Evolutionary conservation across 768 basidiomycete species (phyloP).

Genomic region (Paxillus involutus): DNA sequence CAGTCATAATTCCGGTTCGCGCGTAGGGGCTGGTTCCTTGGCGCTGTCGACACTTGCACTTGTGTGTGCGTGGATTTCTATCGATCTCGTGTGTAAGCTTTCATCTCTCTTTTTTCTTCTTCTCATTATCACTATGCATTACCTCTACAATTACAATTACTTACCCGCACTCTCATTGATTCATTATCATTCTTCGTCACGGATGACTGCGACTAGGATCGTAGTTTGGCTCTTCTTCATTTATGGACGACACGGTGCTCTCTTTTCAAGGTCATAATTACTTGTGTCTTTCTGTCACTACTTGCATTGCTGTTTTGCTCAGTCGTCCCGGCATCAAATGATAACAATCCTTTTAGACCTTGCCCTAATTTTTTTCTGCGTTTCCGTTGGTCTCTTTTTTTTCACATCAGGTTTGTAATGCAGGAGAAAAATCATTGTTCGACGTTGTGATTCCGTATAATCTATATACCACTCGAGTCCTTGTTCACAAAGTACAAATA

Average conservation of each 20-base stretch:
- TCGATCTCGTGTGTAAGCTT: conserved; percentile 22
- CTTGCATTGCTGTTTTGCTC: conserved; percentile 33
- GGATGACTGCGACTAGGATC: conserved; percentile 26
- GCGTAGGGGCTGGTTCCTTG: conserved; percentile 26
- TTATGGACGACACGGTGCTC: conserved; percentile 26
- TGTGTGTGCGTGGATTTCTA: conserved; percentile 14
- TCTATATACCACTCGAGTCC: neutral
- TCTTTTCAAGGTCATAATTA: conserved; percentile 28
- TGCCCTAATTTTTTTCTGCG: conserved; percentile 17
- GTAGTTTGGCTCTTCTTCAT: conserved; percentile 11
- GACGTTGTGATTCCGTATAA: neutral
- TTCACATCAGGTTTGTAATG: too few relatives aligned
- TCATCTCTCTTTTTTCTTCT: conserved; percentile 16
- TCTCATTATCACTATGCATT: conserved; percentile 33
- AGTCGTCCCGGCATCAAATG: conserved; percentile 21
- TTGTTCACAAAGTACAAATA: neutral
- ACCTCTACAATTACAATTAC: conserved; percentile 17
- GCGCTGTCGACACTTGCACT: conserved; percentile 9
- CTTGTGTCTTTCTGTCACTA: conserved; percentile 25
- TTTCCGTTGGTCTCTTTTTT: neutral
- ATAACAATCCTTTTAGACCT: conserved; percentile 27
- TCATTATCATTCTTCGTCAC: conserved; percentile 10
- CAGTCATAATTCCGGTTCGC: conserved; percentile 29
- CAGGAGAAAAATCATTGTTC: neutral
- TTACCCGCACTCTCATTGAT: conserved; percentile 14